Evolutionary conservation across 140 eudicot species (phyloP), one percentile per base, ranked within the genome.

Genomic region (Oenanthe javanica): DNA sequence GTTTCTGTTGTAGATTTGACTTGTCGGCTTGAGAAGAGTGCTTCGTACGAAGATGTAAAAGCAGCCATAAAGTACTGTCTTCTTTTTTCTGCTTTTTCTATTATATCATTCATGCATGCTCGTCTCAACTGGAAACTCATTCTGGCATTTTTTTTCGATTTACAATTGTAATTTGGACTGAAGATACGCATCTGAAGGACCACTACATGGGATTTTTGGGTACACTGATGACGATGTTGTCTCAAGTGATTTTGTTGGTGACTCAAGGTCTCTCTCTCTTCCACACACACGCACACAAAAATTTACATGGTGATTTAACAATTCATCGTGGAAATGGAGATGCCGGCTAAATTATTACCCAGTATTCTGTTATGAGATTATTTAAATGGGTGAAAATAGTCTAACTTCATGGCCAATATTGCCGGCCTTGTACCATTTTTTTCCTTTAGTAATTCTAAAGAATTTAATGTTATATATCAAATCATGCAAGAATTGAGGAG

Each of bases 1-100:
- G 98, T 94, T 19, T 94, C 98, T 72, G 98, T 95, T 59, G 99
- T 95, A 78, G 97, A 95, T 85, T 85, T 95, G 85, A 92, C 97
- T 84, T 92, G 97, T 80, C 95, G 97, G 52, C 99, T 95, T 79
- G 91, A 89, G 86, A 95, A 90, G 82, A 88, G 90, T 76, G 97
- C 97, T 77, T 87, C 97, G 50, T 95, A 95, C 83, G 93, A 92
- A 79, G 97, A 95, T 85, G 93, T 95, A 50, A 95, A 95, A 86
- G 96, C 95, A 75, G 97, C 95, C 69, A 89, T 95, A 38, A 92
- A 88, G 97, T 95, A 90, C 63, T 84, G 12, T 31, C 14, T 79
- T 52, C 55, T 9, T 79, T 40, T 71, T 70, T 71, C 38, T 74
- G 16, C 59, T 79, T 63, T 49, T 70, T 36, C 64, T 13, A 10